These are phyloP conservation scores for Strobilomyces confusus DNA, from an alignment of 768 basidiomycete species.

Conservation along the genomic window DNA sequence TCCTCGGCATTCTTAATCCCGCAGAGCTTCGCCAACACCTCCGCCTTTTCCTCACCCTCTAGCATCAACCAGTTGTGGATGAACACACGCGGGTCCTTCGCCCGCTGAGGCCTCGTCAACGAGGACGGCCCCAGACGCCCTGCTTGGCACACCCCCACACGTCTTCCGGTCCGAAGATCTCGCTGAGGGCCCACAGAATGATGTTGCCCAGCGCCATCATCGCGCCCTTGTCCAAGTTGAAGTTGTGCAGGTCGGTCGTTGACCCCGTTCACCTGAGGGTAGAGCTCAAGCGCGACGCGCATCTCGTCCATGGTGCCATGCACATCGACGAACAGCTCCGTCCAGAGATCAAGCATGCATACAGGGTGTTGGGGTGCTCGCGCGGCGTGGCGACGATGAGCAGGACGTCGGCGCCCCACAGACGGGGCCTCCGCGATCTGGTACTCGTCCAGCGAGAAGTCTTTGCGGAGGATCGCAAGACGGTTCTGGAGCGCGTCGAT, in stretches of 20 bases:
- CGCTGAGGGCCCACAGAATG: conserved; percentile 87
- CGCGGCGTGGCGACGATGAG: conserved; percentile 95
- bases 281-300: conserved; percentile 76
- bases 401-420: conserved; percentile 94
- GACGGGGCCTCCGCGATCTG: conserved; percentile 91
- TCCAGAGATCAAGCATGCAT: conserved; percentile 76
- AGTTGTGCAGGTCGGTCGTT: conserved; percentile 98
- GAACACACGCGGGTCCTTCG: conserved; percentile 74
- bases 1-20: conserved; percentile 76
- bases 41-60: conserved; percentile 35
- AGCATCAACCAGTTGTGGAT: conserved; percentile 70
- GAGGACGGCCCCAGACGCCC: conserved; percentile 88
- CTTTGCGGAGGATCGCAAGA: conserved; percentile 94
- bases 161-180: conserved; percentile 75
- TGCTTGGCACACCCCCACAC: conserved; percentile 80
- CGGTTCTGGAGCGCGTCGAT: conserved; percentile 82
- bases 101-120: conserved; percentile 95
- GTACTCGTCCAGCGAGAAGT: conserved; percentile 94
- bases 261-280: conserved; percentile 91
- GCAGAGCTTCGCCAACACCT: conserved; percentile 93
- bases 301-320: conserved; percentile 94
- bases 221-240: conserved; percentile 95
- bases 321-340: conserved; percentile 98
- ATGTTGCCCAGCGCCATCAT: conserved; percentile 83
- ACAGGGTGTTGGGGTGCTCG: conserved; percentile 66